Conservation (phyloP, 2,329 filamentous ascomycete species). For the Sphaerostilbella broomeana region DNA sequence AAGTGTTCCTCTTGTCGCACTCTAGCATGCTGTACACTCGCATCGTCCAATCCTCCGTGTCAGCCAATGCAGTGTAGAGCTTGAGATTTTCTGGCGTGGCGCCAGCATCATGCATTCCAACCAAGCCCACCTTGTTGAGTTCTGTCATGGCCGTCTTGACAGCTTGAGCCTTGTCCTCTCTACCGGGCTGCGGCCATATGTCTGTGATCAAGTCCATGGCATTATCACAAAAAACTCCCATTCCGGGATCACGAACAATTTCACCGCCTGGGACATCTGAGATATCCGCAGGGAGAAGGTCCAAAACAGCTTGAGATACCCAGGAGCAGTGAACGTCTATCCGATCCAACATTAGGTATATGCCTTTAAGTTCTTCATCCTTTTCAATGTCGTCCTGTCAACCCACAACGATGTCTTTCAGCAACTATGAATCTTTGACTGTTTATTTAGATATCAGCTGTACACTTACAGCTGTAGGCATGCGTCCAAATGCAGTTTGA, state of each 20-base stretch:
- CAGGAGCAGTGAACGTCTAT: constrained; percentile 65
- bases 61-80: constrained; percentile 48
- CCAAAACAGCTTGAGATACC: constrained; percentile 58
- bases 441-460: background rate
- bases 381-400: constrained; percentile 47
- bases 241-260: constrained; percentile 52
- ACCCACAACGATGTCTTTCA: background rate
- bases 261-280: constrained; percentile 57
- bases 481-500: constrained; percentile 56
- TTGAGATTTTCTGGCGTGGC: constrained; percentile 47
- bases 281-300: constrained; percentile 48
- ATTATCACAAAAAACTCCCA: constrained; percentile 68
- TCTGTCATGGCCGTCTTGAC: constrained; percentile 54
- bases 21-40: constrained; percentile 64
- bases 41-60: constrained; percentile 47
- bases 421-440: background rate
- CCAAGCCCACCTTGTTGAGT: constrained; percentile 58
- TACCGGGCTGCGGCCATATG: constrained; percentile 50
- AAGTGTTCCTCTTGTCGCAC: constrained; percentile 57
- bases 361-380: constrained; percentile 43
- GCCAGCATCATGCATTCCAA: constrained; percentile 64
- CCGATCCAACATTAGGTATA: constrained; percentile 63
- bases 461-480: constrained; percentile 60
- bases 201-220: constrained; percentile 57
- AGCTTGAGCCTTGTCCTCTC: constrained; percentile 46